phyloP scores from a whole-genome alignment of 176 grass and related monocot species.

The Tillandsia leiboldiana region DNA sequence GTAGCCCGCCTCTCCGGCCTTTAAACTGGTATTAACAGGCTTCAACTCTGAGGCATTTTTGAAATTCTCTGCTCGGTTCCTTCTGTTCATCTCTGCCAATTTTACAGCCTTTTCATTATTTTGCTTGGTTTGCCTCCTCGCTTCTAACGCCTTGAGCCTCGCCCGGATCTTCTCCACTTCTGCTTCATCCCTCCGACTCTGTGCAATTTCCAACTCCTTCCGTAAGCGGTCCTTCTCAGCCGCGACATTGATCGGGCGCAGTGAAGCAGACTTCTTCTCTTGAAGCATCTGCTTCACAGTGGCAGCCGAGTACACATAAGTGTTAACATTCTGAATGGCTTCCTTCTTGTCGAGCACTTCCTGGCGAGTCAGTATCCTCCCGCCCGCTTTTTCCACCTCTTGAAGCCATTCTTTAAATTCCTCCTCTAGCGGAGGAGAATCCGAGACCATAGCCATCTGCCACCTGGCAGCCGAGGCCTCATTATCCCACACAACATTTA shows the following conservation, averaged over 20 bases:
- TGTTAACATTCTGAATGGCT: conserved; percentile 50
- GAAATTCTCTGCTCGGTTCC: conserved; percentile 87
- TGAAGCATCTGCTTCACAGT: conserved; percentile 69
- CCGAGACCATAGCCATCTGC: conserved; percentile 86
- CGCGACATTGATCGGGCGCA: conserved; percentile 78
- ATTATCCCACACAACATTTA: conserved; percentile 71
- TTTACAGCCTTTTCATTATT: conserved; percentile 67
- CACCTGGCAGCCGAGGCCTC: conserved; percentile 61
- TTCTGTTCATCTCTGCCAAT: conserved; percentile 94
- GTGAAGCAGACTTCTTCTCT: conserved; percentile 68
- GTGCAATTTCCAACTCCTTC: conserved; percentile 64
- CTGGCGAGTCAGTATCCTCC: conserved; percentile 63
- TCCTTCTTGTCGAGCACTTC: conserved; percentile 90
- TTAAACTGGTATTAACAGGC: conserved; percentile 67
- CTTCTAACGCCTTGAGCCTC: conserved; percentile 55
- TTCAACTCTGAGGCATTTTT: conserved; percentile 91
- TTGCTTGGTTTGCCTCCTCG: conserved; percentile 29
- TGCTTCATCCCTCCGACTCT: conserved; percentile 39
- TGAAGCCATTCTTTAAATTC: conserved; percentile 92
- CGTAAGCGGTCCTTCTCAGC: conserved; percentile 91
- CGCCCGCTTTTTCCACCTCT: conserved; percentile 51
- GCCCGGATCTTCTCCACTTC: conserved; percentile 57
- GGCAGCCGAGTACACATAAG: conserved; percentile 60
- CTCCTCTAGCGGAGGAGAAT: conserved; percentile 45
- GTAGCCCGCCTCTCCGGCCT: conserved; percentile 92